Conservation (phyloP, 2,329 filamentous ascomycete genomes). For the Coniella vitis region DNA sequence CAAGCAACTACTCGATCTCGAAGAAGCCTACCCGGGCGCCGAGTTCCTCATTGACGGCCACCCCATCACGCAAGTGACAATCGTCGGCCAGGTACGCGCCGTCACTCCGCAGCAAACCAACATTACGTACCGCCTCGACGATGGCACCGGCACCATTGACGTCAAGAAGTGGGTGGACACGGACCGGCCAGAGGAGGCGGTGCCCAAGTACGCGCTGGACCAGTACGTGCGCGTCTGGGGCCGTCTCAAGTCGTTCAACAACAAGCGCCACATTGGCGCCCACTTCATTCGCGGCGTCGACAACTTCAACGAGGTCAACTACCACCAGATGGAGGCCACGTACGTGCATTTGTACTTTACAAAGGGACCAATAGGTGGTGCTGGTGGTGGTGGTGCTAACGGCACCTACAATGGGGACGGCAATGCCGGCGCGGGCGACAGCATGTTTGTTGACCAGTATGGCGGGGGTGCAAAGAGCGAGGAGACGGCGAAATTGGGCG, state of each 20-base stretch:
- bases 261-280: constrained; percentile 74
- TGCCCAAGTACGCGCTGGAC: constrained; percentile 58
- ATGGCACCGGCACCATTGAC: constrained; percentile 88
- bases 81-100: constrained; percentile 85
- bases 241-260: constrained; percentile 74
- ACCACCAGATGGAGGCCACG: constrained; percentile 84
- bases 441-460: constrained; percentile 50
- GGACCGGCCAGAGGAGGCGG: constrained; percentile 44
- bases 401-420: constrained; percentile 27
- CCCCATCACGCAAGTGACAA: constrained; percentile 68
- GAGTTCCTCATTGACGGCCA: constrained; percentile 79
- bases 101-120: constrained; percentile 85
- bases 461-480: constrained; percentile 33
- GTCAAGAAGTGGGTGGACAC: constrained; percentile 80
- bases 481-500: constrained; percentile 35
- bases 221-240: constrained; percentile 83
- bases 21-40: constrained; percentile 63
- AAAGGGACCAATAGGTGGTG: constrained; percentile 51
- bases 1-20: constrained; percentile 84
- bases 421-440: constrained; percentile 34
- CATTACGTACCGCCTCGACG: constrained; percentile 87
- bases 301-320: constrained; percentile 89
- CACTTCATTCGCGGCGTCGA: constrained; percentile 73
- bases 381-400: constrained; percentile 19
- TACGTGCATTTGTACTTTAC: constrained; percentile 82